A percentile compares a stretch with the other conserved stretches of the same genome.
These are phyloP conservation scores for Solanum okadae DNA, from an alignment of 257 asterid genomes.

Conservation along the genomic window DNA sequence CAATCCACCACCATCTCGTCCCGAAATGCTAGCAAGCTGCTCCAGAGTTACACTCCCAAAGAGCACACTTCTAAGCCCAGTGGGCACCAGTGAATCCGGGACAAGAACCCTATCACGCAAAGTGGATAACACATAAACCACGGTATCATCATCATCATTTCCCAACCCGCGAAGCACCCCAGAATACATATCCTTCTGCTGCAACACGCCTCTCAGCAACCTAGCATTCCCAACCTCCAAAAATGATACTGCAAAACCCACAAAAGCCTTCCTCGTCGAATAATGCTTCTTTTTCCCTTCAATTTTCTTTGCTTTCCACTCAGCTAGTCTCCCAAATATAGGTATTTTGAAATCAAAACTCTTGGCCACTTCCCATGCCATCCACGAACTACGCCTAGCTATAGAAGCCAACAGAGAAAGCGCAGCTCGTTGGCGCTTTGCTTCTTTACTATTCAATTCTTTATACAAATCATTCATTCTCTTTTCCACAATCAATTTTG, in stretches of 20 bases:
- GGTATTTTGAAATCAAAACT: conserved; percentile 57
- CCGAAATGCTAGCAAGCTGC: conserved; percentile 64
- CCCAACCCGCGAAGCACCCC: conserved; percentile 86
- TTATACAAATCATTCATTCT: conserved; percentile 57
- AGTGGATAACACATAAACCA: conserved; percentile 36
- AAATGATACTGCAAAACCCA: conserved; percentile 70
- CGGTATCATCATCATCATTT: conserved; percentile 69
- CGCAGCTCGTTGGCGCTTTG: conserved; percentile 55
- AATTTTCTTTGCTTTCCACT: conserved; percentile 45
- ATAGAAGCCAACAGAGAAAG: conserved; percentile 54
- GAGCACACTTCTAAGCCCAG: conserved; percentile 79
- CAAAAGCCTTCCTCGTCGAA: conserved; percentile 68
- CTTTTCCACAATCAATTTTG: conserved; percentile 39
- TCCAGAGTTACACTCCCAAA: conserved; percentile 88
- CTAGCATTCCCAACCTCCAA: conserved; percentile 73
- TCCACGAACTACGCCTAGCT: conserved; percentile 49
- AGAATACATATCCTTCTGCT: conserved; percentile 77
- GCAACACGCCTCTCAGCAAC: conserved; percentile 76
- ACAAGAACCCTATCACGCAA: conserved; percentile 65
- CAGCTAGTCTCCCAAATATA: conserved; percentile 45
- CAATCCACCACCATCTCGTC: conserved; percentile 43
- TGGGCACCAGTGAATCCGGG: conserved; percentile 67
- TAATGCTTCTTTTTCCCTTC: conserved; percentile 34
- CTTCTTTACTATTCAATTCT: conserved; percentile 67
- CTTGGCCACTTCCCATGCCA: conserved; percentile 75